A percentile compares a stretch with the other conserved stretches of the same genome.
Conservation (phyloP, 768 basidiomycete species). For the Leccinum barrowsii region DNA sequence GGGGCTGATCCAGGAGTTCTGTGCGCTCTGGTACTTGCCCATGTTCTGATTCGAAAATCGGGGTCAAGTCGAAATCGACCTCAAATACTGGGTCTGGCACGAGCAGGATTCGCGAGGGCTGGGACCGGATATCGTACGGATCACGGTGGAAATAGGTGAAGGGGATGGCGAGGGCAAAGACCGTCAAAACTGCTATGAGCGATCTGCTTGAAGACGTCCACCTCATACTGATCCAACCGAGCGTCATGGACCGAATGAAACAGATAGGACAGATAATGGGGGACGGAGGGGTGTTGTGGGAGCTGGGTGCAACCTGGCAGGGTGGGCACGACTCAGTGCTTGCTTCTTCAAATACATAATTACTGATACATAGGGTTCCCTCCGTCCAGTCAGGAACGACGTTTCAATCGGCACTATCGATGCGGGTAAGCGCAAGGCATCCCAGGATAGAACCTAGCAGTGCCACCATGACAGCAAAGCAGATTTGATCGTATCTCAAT, state of each 20-base stretch:
- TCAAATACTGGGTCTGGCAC: neutral
- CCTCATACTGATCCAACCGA: neutral
- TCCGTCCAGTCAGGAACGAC: neutral
- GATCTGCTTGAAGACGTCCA: neutral
- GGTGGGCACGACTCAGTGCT: neutral
- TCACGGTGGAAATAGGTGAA: neutral
- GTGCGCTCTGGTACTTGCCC: neutral
- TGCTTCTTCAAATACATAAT: neutral
- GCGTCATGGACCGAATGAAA: neutral
- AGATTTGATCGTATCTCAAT: neutral
- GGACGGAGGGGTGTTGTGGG: neutral
- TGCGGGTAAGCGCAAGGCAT: neutral
- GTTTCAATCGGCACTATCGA: neutral
- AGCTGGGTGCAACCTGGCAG: neutral
- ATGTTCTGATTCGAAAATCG: neutral
- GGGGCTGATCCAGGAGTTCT: neutral
- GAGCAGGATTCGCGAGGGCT: neutral
- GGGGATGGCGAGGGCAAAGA: neutral
- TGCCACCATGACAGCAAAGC: neutral
- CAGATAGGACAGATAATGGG: neutral
- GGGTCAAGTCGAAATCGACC: neutral
- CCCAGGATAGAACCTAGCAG: neutral
- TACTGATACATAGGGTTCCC: neutral
- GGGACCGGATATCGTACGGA: neutral
- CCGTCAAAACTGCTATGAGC: neutral